These are phyloP conservation scores for Penicillium paxilli DNA, from an alignment of 495 filamentous ascomycete genomes.

Conservation along the genomic window DNA sequence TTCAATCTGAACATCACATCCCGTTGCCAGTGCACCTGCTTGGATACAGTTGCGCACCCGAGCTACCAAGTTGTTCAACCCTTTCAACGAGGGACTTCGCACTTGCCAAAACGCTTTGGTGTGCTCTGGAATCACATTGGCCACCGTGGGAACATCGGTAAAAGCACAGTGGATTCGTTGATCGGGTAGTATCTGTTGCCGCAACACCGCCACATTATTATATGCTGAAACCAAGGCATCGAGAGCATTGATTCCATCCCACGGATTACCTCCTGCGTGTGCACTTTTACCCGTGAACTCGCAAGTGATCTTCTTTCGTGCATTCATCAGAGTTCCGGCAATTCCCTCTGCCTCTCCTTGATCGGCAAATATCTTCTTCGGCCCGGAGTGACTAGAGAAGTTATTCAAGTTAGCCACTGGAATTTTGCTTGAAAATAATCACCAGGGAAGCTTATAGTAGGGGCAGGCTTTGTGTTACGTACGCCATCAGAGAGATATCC, in stretches of 20 bases:
- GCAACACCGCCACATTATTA: constrained; percentile 59
- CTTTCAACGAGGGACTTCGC: constrained; percentile 45
- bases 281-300: constrained; percentile 37
- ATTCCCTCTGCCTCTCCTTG: constrained; percentile 25
- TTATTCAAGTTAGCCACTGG: not conserved
- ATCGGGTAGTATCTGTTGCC: constrained; percentile 63
- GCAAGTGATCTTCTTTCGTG: constrained; percentile 37
- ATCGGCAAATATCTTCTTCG: constrained; percentile 28
- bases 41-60: constrained; percentile 59
- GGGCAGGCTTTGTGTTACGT: constrained; percentile 20
- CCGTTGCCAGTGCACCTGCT: constrained; percentile 61
- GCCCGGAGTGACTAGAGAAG: constrained; percentile 27
- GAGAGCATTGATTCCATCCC: constrained; percentile 64
- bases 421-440: not conserved
- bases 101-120: constrained; percentile 55
- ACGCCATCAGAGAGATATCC: constrained; percentile 66
- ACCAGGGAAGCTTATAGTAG: not conserved
- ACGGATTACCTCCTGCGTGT: constrained; percentile 64
- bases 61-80: constrained; percentile 46
- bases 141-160: constrained; percentile 55
- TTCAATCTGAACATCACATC: constrained; percentile 51
- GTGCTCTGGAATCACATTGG: constrained; percentile 63
- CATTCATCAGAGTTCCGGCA: constrained; percentile 38
- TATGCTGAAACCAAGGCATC: constrained; percentile 63
- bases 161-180: constrained; percentile 62